phyloP scores from a whole-genome alignment of 2,329 filamentous ascomycete genomes.

The Coleophoma crateriformis region DNA sequence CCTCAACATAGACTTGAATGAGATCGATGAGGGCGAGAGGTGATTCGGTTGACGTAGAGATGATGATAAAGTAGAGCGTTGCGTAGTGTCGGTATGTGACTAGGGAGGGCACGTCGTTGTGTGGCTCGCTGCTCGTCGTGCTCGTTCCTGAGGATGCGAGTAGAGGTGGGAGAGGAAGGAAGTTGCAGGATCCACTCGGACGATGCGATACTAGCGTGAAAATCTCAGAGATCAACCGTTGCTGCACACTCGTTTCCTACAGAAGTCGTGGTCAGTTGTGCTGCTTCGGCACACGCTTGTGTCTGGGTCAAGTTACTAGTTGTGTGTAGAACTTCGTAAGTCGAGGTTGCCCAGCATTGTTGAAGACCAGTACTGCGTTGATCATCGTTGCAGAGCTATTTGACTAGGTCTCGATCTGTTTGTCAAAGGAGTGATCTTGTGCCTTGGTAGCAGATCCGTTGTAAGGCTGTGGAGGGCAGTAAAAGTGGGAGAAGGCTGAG shows the following conservation, averaged over 20 bases:
- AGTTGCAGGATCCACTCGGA: constrained; percentile 90
- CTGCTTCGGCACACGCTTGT: too few relatives aligned
- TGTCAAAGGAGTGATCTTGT: too few relatives aligned
- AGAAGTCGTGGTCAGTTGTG: neutral
- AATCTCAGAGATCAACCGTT: constrained; percentile 94
- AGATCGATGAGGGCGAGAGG: constrained; percentile 92
- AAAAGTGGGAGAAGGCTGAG: constrained; percentile 2
- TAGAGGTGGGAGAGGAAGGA: constrained; percentile 72
- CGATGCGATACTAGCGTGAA: constrained; percentile 93
- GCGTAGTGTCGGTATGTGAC: constrained; percentile 98
- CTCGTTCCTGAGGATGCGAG: constrained; percentile 60
- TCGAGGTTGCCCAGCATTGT: constrained; percentile 93
- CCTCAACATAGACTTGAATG: constrained; percentile 97
- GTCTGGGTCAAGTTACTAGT: constrained; percentile 49
- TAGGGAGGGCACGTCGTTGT: constrained; percentile 87
- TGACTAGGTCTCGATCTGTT: too few relatives aligned
- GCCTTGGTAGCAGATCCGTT: neutral
- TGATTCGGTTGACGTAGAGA: constrained; percentile 92
- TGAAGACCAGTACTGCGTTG: constrained; percentile 97
- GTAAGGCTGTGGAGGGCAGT: neutral
- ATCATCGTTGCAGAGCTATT: constrained; percentile 60
- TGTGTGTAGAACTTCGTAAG: constrained; percentile 99
- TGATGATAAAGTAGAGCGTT: constrained; percentile 97
- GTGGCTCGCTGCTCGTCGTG: constrained; percentile 59
- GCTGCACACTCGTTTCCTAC: constrained; percentile 94